phyloP scores from a whole-genome alignment of 2,329 filamentous ascomycete species.

The Scopulariopsis brevicaulis region DNA sequence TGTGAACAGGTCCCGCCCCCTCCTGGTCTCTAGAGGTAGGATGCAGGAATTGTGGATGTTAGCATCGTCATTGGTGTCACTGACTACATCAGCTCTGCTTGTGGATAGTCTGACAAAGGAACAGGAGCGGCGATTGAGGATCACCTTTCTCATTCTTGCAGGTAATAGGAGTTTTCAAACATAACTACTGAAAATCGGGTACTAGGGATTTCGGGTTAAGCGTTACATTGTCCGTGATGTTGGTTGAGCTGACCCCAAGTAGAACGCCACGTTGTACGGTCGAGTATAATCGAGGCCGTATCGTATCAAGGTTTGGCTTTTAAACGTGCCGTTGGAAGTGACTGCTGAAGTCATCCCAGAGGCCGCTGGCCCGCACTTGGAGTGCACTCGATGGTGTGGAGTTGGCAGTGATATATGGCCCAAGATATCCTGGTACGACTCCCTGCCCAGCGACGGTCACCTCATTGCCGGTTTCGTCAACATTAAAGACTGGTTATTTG shows the following conservation, averaged over 20 bases:
- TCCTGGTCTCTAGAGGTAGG: constrained; percentile 29
- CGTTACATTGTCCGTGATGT: background rate
- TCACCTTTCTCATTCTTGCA: background rate
- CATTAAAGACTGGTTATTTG: background rate
- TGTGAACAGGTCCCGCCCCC: constrained; percentile 38
- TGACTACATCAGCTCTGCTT: background rate
- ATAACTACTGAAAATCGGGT: background rate
- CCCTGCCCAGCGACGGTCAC: background rate
- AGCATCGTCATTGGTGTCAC: background rate
- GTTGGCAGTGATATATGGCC: background rate
- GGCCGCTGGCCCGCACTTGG: background rate
- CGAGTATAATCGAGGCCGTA: background rate
- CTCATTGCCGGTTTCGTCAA: background rate
- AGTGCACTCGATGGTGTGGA: background rate
- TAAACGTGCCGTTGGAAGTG: background rate
- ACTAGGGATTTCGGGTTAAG: background rate
- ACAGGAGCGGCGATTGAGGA: background rate
- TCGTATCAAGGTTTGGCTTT: background rate
- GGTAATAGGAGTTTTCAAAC: background rate
- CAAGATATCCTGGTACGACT: background rate
- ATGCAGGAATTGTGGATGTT: background rate
- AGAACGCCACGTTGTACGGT: background rate
- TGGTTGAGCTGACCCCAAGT: background rate
- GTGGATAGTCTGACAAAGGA: background rate
- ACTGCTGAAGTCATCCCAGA: background rate